phyloP scores from a whole-genome alignment of 2,329 filamentous ascomycete genomes.

The Alternaria alternata region DNA sequence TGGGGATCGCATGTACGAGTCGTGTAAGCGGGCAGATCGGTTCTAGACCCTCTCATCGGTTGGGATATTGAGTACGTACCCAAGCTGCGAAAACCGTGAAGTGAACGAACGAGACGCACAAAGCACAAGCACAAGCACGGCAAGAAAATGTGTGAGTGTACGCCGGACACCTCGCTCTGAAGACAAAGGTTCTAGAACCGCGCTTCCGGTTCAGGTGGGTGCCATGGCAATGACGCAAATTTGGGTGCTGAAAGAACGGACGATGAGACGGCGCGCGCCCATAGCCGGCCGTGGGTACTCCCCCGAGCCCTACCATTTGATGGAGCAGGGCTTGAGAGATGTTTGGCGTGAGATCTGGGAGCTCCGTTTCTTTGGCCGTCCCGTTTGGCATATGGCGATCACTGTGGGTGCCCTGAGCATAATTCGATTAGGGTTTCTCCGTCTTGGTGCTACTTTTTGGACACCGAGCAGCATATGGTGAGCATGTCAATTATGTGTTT shows the following conservation, averaged over 20 bases:
- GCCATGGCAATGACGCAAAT: constrained; percentile 25
- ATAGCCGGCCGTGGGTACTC: constrained; percentile 16
- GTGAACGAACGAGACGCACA: background rate
- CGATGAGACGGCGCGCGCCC: constrained; percentile 9
- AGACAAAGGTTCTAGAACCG: constrained; percentile 27
- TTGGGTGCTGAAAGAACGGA: constrained; percentile 12
- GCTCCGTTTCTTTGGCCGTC: background rate
- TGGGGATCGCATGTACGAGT: constrained; percentile 20
- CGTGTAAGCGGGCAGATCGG: constrained; percentile 27
- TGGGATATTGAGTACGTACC: background rate
- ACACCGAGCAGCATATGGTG: background rate
- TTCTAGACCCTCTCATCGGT: constrained; percentile 25
- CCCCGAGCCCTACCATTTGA: constrained; percentile 29
- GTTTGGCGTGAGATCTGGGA: constrained; percentile 3
- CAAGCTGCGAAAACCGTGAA: background rate
- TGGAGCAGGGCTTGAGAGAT: background rate
- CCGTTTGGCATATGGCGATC: constrained; percentile 9
- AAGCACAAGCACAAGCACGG: constrained; percentile 12
- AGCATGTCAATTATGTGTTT: background rate
- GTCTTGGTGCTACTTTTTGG: background rate
- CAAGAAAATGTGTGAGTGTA: constrained; percentile 3
- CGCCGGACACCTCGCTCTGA: constrained; percentile 7
- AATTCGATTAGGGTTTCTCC: background rate
- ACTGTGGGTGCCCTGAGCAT: constrained; percentile 1
- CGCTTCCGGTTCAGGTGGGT: constrained; percentile 10